These are phyloP conservation scores for Zygnema cylindricum DNA, from an alignment of 139 green algal genomes.

Conservation along the genomic window DNA sequence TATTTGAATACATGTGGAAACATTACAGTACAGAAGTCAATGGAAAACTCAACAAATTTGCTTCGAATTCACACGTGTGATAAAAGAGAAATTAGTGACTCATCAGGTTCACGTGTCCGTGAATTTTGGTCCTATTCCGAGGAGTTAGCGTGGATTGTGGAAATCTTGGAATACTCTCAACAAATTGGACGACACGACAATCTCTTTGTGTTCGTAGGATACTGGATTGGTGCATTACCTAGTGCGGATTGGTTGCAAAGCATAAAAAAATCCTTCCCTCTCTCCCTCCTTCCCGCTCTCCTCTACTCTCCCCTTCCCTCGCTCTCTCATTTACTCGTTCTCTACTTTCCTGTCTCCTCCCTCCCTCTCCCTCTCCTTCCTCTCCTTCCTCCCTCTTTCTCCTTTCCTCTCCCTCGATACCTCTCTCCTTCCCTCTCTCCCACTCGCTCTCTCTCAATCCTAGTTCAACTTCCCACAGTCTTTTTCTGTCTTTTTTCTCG, in stretches of 20 bases:
- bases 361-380: conserved; percentile 2
- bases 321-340: neutral
- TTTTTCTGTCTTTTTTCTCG: too few relatives aligned
- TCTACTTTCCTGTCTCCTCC: neutral
- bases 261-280: neutral
- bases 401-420: too few relatives aligned
- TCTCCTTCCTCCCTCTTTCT: neutral
- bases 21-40: too few relatives aligned
- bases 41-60: too few relatives aligned
- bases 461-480: too few relatives aligned
- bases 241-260: neutral
- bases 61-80: too few relatives aligned
- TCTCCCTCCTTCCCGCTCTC: neutral
- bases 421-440: too few relatives aligned
- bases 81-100: neutral
- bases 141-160: too few relatives aligned
- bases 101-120: neutral
- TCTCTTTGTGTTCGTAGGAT: neutral
- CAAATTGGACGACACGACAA: too few relatives aligned
- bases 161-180: too few relatives aligned
- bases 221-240: neutral
- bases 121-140: neutral
- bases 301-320: neutral
- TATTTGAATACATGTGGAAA: too few relatives aligned
- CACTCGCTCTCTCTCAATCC: too few relatives aligned